A percentile compares a stretch with the other conserved stretches of the same genome.
Evolutionary conservation across 495 filamentous ascomycete genomes (phyloP).

Genomic region (Bryoglossum gracile): DNA sequence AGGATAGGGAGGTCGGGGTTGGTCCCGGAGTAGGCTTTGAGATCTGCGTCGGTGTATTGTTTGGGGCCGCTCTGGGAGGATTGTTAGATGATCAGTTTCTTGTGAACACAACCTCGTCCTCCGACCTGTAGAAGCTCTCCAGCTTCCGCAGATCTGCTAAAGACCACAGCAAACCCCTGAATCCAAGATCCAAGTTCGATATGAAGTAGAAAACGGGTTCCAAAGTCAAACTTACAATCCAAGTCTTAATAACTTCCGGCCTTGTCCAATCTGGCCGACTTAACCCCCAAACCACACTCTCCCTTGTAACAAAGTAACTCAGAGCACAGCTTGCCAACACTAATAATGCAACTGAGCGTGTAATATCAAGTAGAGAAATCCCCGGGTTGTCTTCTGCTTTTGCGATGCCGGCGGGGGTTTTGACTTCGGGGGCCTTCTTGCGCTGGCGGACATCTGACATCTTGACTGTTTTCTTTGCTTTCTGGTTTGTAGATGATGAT

Average conservation of each 20-base stretch:
- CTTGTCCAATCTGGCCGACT: slow-evolving; percentile 65
- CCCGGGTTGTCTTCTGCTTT: slow-evolving; percentile 35
- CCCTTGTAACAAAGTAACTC: slow-evolving; percentile 44
- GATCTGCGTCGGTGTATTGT: slow-evolving; percentile 62
- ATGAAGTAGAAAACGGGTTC: neutral
- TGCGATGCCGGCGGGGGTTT: slow-evolving; percentile 25
- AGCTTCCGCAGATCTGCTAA: too few species aligned
- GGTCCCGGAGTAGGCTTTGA: slow-evolving; percentile 70
- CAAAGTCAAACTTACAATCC: slow-evolving; percentile 32
- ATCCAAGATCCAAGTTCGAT: too few species aligned
- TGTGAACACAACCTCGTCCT: too few species aligned
- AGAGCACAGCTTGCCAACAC: slow-evolving; percentile 50
- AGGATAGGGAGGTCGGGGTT: slow-evolving; percentile 74
- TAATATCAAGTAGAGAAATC: slow-evolving; percentile 55
- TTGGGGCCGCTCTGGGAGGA: slow-evolving; percentile 44
- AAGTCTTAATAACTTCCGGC: slow-evolving; percentile 51
- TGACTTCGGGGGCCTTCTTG: neutral
- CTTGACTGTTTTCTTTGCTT: neutral
- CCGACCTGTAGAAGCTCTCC: too few species aligned
- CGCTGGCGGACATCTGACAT: slow-evolving; percentile 17
- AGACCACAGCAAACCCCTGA: too few species aligned
- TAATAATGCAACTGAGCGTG: slow-evolving; percentile 61
- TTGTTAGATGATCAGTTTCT: neutral
- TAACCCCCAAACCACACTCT: slow-evolving; percentile 45
- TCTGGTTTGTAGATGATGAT: neutral